Conservation (phyloP, 352 stramenopile genomes). For the Aphanomyces astaci region DNA sequence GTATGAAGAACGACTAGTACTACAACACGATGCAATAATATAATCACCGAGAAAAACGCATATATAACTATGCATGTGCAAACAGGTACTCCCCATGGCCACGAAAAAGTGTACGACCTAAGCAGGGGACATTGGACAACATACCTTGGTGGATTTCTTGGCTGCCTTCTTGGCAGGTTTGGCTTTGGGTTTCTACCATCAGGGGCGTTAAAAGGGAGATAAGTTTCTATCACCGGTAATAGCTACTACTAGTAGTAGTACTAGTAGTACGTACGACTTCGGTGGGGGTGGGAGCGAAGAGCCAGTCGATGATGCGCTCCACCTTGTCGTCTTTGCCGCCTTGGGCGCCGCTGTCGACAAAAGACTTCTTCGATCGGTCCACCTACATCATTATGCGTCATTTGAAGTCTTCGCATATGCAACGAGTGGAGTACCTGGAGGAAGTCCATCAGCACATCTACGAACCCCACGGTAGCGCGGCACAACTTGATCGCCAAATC, state of each 20-base stretch:
- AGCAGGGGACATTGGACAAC: too few relatives aligned
- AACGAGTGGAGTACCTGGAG: constrained; percentile 38
- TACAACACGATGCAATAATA: too few relatives aligned
- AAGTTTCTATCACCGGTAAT: too few relatives aligned
- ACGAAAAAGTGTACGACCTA: too few relatives aligned
- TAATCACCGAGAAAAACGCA: too few relatives aligned
- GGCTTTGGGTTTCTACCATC: constrained; percentile 30
- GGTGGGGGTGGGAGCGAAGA: constrained; percentile 51
- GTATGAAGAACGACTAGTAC: too few relatives aligned
- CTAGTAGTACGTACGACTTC: constrained; percentile 35
- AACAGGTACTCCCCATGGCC: too few relatives aligned
- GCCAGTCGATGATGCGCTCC: constrained; percentile 63
- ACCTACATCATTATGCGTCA: constrained; percentile 35
- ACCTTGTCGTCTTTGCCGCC: constrained; percentile 61
- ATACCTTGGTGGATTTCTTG: constrained; percentile 8
- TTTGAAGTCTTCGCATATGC: too few relatives aligned
- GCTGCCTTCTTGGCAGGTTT: constrained; percentile 16
- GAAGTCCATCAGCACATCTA: constrained; percentile 71
- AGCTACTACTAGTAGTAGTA: too few relatives aligned
- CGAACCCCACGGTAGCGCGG: constrained; percentile 59
- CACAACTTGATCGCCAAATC: constrained; percentile 51
- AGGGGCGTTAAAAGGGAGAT: not conserved
- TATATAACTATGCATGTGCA: too few relatives aligned
- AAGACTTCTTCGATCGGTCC: constrained; percentile 81
- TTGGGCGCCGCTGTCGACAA: constrained; percentile 48